Base-by-base conservation (phyloP, 2,329 filamentous ascomycete species). In the Claviceps sp. region DNA sequence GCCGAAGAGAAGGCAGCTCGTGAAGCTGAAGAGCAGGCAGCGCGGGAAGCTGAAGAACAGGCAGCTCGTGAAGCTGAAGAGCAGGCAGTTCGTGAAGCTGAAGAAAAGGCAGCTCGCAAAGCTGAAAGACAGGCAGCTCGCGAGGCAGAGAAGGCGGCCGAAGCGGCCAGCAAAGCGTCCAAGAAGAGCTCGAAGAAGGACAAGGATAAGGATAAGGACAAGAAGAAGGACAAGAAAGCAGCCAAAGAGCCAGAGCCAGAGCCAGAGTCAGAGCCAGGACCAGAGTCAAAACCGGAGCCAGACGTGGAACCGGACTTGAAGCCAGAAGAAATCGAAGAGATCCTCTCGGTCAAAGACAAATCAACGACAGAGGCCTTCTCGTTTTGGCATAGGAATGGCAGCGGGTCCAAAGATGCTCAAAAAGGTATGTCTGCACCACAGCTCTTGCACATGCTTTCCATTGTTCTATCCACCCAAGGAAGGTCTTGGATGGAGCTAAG, bases 351-450 rank as follows among this genome's bases (percentile, higher is more conserved):
- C 6, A 59, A 61, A 43, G 60, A 63, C 47, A 63, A 63, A 51
- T 58, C 58, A 45, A 64, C 68, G 52, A 60, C 59, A 43, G 70
- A 74, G 53, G 63, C 74, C 0, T 82, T 81, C 63, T 72, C 72
- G 58, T 80, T 81, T 67, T 82, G 78, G 78, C 75, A 77, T 4
- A 49, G 78, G 5, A 49, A 65, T 54, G 67, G 71, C 41, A 54
- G 58, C 47, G 56, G 58, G 20, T 62, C 68, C 53, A 77, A 74
- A 61, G 76, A 73, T 56, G 54, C 62, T 14, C 61, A 57, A 59
- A 72, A 72, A 66, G 70, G 67, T 69, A 60, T 58, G 61, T 64
- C 55, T 24, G 53, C 26, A 36, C 30, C 16, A 20, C 53, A 53
- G 51, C 51, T 36, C 36, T 54, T 47, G 47, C 48, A 49, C 50